These are phyloP conservation scores for Penicillium longicatenatum DNA, from an alignment of 495 filamentous ascomycete genomes.

Conservation along the genomic window DNA sequence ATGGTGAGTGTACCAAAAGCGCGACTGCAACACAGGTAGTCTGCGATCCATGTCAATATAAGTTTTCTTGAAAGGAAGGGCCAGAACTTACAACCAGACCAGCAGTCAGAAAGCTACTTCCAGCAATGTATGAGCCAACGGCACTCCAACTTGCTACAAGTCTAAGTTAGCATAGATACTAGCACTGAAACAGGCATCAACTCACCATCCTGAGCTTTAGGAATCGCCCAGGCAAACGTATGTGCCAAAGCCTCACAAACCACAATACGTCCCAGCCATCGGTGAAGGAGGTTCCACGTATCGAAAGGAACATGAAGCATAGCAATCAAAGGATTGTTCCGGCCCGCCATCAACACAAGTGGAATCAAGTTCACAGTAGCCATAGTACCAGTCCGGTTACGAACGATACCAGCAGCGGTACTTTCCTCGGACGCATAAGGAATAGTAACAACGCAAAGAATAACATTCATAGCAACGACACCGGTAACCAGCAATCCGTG, in stretches of 20 bases:
- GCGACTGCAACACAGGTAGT: slow-evolving; percentile 51
- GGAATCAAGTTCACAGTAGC: slow-evolving; percentile 81
- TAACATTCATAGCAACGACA: slow-evolving; percentile 77
- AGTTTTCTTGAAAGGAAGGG: background rate
- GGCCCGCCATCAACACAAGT: slow-evolving; percentile 63
- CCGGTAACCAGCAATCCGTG: slow-evolving; percentile 70
- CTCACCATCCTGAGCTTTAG: slow-evolving; percentile 61
- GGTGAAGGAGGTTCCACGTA: slow-evolving; percentile 78
- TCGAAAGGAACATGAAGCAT: slow-evolving; percentile 70
- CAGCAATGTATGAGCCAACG: slow-evolving; percentile 47
- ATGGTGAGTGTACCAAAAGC: slow-evolving; percentile 66
- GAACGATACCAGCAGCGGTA: slow-evolving; percentile 55
- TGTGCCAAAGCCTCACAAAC: slow-evolving; percentile 65
- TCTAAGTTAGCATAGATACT: slow-evolving; percentile 14
- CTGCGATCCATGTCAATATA: slow-evolving; percentile 28
- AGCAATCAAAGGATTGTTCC: slow-evolving; percentile 69
- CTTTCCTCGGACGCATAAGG: slow-evolving; percentile 49
- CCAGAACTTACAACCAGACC: slow-evolving; percentile 52
- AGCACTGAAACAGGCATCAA: background rate
- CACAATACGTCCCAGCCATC: slow-evolving; percentile 78
- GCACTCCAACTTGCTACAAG: slow-evolving; percentile 60
- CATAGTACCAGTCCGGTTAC: slow-evolving; percentile 76
- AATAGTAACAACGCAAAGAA: slow-evolving; percentile 73
- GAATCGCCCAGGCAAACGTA: slow-evolving; percentile 63
- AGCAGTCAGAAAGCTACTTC: slow-evolving; percentile 59